Evolutionary conservation across 208 protist genomes (phyloP), one percentile per base, ranked within the genome.

Genomic region (Porcisia hertigi): DNA sequence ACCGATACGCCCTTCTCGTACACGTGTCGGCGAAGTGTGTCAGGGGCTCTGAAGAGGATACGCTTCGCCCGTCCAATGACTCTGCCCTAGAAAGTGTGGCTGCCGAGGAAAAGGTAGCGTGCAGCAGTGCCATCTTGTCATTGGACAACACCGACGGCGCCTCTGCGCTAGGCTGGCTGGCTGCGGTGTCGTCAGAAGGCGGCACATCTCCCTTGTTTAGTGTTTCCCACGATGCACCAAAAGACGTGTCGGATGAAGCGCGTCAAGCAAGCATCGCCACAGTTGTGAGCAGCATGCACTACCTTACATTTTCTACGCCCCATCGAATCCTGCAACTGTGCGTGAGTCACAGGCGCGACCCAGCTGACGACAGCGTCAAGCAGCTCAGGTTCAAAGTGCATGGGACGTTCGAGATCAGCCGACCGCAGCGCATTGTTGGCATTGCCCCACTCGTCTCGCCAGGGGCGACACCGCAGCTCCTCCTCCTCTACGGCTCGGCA

Each of bases 131-230:
- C 36, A 5, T 76, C 63, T 34, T 75, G 71, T 69, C 76, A 25
- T 34, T 81, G 54, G 55, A 81, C 34, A 62, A 43, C 12, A 4
- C 62, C 11, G 64, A 76, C 23, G 57, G 70, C 54, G 18, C 64
- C 3, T 69, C 69, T 7, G 76, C 76, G 39, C 45, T 81, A 52
- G 34, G 34, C 18, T 81, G 76, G 76, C 45, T 81, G 6, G 76
- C 63, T 8, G 75, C 16, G 16, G 36, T 34, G 34, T 8, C 69
- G 14, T 43, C 69, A 57, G 30, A 71, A 36, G n/a, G n/a, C 39
- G 43, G 66, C 11, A 41, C 47, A 34, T 14, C 58, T 9, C 75
- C 75, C 1, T 25, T 34, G 43, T 41, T 71, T 34, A 9, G 66
- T 30, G 9, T 71, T 54, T 39, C 30, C 25, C 30, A 43, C 39